These are phyloP conservation scores for Diaporthe destruens DNA, from an alignment of 2,329 filamentous ascomycete genomes.

Conservation along the genomic window DNA sequence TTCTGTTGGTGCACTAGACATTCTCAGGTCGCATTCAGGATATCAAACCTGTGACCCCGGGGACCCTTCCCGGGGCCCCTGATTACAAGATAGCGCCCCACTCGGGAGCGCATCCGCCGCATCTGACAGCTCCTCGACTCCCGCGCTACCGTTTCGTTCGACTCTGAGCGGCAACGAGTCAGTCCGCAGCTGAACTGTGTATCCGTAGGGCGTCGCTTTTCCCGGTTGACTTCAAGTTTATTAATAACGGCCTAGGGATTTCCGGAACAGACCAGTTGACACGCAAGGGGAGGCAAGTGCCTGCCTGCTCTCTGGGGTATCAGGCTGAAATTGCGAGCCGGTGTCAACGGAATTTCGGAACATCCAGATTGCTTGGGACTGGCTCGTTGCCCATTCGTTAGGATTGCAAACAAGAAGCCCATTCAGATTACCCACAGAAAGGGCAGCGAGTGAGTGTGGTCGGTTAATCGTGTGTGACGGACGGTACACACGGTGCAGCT, in stretches of 20 bases:
- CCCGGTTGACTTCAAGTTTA: constrained; percentile 16
- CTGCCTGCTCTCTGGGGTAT: background rate
- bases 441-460: background rate
- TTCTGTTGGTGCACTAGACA: constrained; percentile 1
- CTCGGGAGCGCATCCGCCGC: constrained; percentile 22
- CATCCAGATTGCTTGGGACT: background rate
- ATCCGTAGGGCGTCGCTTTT: background rate
- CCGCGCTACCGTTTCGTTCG: constrained; percentile 21
- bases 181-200: background rate
- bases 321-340: constrained; percentile 23
- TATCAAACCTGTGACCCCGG: constrained; percentile 25
- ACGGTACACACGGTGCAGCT: background rate
- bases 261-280: too few relatives aligned
- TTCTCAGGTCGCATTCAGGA: constrained; percentile 24
- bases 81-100: constrained; percentile 24
- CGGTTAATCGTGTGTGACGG: too few relatives aligned
- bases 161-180: constrained; percentile 25
- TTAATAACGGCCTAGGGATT: background rate
- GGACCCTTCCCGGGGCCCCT: constrained; percentile 9
- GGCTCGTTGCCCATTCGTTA: background rate
- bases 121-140: constrained; percentile 27
- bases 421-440: background rate
- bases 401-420: background rate
- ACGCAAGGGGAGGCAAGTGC: background rate
- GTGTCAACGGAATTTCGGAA: background rate